Conservation (phyloP, 371 early-diverging fungal species). For the Mucor velutinosus region DNA sequence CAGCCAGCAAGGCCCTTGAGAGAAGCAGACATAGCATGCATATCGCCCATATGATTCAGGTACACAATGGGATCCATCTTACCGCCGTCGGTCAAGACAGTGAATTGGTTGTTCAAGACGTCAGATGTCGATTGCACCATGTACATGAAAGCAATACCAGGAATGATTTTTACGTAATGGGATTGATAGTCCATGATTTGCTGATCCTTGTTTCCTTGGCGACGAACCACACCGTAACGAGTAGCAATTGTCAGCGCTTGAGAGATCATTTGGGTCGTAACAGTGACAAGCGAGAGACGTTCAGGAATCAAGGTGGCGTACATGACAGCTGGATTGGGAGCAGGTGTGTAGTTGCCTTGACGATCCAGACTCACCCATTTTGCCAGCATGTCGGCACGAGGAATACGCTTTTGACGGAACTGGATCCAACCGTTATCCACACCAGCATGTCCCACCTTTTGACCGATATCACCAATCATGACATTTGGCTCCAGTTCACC, state of each 20-base stretch:
- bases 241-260: slow-evolving; percentile 67
- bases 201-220: slow-evolving; percentile 66
- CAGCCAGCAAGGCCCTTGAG: slow-evolving; percentile 60
- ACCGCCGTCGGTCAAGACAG: slow-evolving; percentile 40
- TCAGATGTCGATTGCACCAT: slow-evolving; percentile 30
- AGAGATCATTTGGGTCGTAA: slow-evolving; percentile 42
- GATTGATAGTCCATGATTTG: slow-evolving; percentile 75
- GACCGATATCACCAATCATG: slow-evolving; percentile 85
- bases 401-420: slow-evolving; percentile 85
- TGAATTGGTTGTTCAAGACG: slow-evolving; percentile 32
- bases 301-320: slow-evolving; percentile 73
- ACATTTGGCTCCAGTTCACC: slow-evolving; percentile 79
- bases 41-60: slow-evolving; percentile 60
- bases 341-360: slow-evolving; percentile 61
- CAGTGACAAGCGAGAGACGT: slow-evolving; percentile 50
- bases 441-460: slow-evolving; percentile 79
- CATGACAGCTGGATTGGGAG: slow-evolving; percentile 61
- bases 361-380: slow-evolving; percentile 67
- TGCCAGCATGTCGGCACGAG: slow-evolving; percentile 81
- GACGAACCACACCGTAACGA: slow-evolving; percentile 69
- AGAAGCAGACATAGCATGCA: slow-evolving; percentile 63
- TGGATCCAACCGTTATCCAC: slow-evolving; percentile 95
- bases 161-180: slow-evolving; percentile 60
- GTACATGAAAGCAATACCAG: slow-evolving; percentile 63
- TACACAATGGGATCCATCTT: slow-evolving; percentile 48